Percentiles rank a stretch among this genome's conserved stretches.
phyloP scores from a whole-genome alignment of 352 stramenopile species.

The Blastocystis sp. region DNA sequence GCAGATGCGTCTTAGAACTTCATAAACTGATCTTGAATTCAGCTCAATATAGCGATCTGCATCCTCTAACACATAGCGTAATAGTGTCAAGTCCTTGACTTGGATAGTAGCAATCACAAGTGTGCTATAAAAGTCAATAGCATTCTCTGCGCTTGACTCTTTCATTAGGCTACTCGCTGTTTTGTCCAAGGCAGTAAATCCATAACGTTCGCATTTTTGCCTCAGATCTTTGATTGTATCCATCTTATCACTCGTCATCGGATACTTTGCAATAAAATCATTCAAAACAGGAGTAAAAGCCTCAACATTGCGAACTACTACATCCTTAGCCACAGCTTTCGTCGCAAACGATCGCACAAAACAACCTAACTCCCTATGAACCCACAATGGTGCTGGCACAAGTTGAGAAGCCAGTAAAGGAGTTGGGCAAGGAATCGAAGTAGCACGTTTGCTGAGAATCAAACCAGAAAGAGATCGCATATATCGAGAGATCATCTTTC shows the following conservation, averaged over 20 bases:
- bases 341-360: neutral
- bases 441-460: neutral
- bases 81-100: neutral
- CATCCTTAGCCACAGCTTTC: neutral
- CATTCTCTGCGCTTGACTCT: neutral
- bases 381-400: neutral
- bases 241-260: neutral
- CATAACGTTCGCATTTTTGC: neutral
- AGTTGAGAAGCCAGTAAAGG: neutral
- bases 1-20: neutral
- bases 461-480: neutral
- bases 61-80: neutral
- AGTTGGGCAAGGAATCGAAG: neutral
- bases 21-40: neutral
- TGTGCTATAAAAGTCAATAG: slow-evolving; percentile 1
- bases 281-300: slow-evolving; percentile 16
- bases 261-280: neutral
- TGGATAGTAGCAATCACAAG: neutral
- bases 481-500: neutral
- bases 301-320: neutral
- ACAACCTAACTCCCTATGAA: neutral
- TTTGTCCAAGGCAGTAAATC: neutral
- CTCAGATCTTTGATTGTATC: neutral
- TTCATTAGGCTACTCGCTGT: neutral
- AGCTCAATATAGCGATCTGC: neutral